Conservation (phyloP, 768 basidiomycete genomes). For the Tylopilus vinaceipallidus region DNA sequence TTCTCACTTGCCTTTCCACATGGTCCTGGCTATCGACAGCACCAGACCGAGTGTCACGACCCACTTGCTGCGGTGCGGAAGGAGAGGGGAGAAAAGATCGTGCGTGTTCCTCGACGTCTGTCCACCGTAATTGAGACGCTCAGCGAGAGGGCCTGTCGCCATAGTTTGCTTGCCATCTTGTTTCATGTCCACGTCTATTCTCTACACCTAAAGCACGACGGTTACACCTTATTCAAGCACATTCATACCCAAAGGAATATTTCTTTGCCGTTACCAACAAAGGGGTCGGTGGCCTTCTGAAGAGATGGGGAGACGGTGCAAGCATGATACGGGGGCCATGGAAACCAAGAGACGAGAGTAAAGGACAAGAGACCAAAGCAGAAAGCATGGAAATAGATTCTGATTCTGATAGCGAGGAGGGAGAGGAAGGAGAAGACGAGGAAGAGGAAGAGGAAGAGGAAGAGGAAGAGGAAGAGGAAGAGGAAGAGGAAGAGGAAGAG, state of each 20-base stretch:
- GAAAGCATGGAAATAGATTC: slow-evolving; percentile 26
- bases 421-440: slow-evolving; percentile 2
- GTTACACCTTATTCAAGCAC: slow-evolving; percentile 77
- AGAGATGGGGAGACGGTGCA: slow-evolving; percentile 81
- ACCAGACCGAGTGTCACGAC: slow-evolving; percentile 87
- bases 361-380: slow-evolving; percentile 11
- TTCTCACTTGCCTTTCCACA: not conserved
- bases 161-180: slow-evolving; percentile 79
- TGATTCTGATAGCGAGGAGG: slow-evolving; percentile 17
- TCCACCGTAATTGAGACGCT: slow-evolving; percentile 1
- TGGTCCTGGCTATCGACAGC: slow-evolving; percentile 38
- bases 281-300: slow-evolving; percentile 77
- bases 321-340: slow-evolving; percentile 75
- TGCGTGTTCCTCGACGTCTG: slow-evolving; percentile 31
- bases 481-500: slow-evolving; percentile 22
- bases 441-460: slow-evolving; percentile 15
- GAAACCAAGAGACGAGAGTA: slow-evolving; percentile 45
- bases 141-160: not conserved
- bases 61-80: slow-evolving; percentile 73
- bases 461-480: slow-evolving; percentile 16
- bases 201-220: slow-evolving; percentile 71
- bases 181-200: slow-evolving; percentile 58
- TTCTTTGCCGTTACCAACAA: slow-evolving; percentile 92
- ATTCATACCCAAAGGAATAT: slow-evolving; percentile 85
- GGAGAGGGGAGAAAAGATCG: slow-evolving; percentile 84